Conservation (phyloP, 148 eudicot genomes). For the Fagopyrum homotropicum region DNA sequence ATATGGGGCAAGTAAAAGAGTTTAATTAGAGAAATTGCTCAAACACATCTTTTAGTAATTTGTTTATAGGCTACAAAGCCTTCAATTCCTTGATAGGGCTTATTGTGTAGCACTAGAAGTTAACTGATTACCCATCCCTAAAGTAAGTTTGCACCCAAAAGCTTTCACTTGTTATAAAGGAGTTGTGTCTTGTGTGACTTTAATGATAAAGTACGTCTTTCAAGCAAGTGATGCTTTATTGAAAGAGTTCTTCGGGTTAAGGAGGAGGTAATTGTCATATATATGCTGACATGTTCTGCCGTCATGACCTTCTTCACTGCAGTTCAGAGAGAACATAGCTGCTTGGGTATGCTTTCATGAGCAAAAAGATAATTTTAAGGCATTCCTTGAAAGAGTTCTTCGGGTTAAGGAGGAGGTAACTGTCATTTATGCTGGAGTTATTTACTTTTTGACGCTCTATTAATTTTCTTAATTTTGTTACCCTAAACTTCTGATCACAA, state of each 20-base stretch:
- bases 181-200: background rate
- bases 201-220: background rate
- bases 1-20: background rate
- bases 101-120: background rate
- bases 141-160: background rate
- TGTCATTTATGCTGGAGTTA: slow-evolving; percentile 9
- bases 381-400: slow-evolving; percentile 77
- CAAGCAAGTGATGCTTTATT: background rate
- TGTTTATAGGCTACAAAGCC: background rate
- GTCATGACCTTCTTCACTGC: slow-evolving; percentile 19
- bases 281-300: background rate
- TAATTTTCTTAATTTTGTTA: background rate
- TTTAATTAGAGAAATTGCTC: background rate
- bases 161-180: background rate
- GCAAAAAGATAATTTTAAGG: slow-evolving; percentile 61
- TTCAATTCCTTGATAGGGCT: background rate
- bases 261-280: too few relatives aligned
- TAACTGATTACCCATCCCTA: background rate
- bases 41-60: too few relatives aligned
- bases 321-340: slow-evolving; percentile 97
- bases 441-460: background rate
- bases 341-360: slow-evolving; percentile 95
- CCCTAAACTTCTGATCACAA: background rate
- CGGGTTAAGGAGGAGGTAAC: slow-evolving; percentile 73
- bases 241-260: too few relatives aligned